These are phyloP conservation scores for Candida pseudoviswanathii DNA, from an alignment of 1,139 yeast species.

Conservation along the genomic window DNA sequence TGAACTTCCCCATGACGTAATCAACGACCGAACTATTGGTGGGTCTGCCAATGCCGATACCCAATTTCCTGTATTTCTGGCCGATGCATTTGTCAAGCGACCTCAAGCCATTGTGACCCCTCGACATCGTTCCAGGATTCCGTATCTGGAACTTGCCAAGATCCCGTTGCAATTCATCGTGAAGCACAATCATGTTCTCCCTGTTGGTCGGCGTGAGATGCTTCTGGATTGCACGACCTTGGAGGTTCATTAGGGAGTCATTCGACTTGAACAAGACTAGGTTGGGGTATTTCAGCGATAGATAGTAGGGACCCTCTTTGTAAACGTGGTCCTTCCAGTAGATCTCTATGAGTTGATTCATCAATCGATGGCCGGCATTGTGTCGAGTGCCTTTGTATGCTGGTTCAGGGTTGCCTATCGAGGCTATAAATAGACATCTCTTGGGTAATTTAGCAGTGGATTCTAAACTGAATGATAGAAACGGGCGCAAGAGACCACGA, in stretches of 20 bases:
- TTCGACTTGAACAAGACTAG: slow-evolving; percentile 45
- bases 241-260: slow-evolving; percentile 63
- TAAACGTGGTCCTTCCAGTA: slow-evolving; percentile 25
- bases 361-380: slow-evolving; percentile 68
- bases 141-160: slow-evolving; percentile 66
- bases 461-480: slow-evolving; percentile 5
- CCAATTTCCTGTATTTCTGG: slow-evolving; percentile 48
- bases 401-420: slow-evolving; percentile 81
- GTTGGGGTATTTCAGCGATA: slow-evolving; percentile 25
- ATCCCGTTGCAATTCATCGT: slow-evolving; percentile 72
- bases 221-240: slow-evolving; percentile 56
- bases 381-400: slow-evolving; percentile 67
- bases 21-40: slow-evolving; percentile 50
- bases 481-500: slow-evolving; percentile 4
- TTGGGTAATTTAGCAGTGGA: not conserved
- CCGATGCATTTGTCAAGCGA: slow-evolving; percentile 48
- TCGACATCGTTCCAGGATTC: slow-evolving; percentile 54
- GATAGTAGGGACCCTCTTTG: slow-evolving; percentile 14
- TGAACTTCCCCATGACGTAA: slow-evolving; percentile 60
- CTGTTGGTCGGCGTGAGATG: slow-evolving; percentile 36
- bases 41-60: slow-evolving; percentile 78
- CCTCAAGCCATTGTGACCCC: slow-evolving; percentile 83
- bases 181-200: slow-evolving; percentile 54
- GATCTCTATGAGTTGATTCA: slow-evolving; percentile 33
- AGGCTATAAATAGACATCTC: slow-evolving; percentile 38